A percentile compares a stretch with the other conserved stretches of the same genome.
Evolutionary conservation across 1,284 basidiomycete genomes (phyloP).

Genomic region (Malassezia restricta): DNA sequence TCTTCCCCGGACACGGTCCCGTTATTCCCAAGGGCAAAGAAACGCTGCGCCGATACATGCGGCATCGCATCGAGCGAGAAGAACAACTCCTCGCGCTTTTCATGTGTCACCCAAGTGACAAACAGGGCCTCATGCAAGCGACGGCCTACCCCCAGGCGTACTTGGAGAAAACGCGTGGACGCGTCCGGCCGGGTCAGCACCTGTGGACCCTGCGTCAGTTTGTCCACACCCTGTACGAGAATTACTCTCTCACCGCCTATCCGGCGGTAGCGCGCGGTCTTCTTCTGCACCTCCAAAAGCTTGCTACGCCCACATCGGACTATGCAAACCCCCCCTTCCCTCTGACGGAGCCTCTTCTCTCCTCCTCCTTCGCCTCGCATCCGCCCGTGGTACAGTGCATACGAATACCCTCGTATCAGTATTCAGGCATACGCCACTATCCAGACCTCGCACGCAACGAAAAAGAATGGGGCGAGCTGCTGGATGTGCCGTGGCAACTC

Average conservation of each 20-base stretch:
- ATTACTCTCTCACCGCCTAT: conserved; percentile 58
- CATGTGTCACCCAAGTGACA: conserved; percentile 34
- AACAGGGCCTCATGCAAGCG: conserved; percentile 51
- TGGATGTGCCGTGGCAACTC: conserved; percentile 9
- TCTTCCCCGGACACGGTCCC: conserved; percentile 83
- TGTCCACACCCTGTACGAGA: conserved; percentile 53
- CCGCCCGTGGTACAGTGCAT: conserved; percentile 1
- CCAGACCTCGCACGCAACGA: conserved; percentile 9
- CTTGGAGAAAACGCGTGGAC: conserved; percentile 17
- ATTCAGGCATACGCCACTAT: not conserved
- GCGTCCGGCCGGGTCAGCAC: not conserved
- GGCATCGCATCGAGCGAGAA: conserved; percentile 71
- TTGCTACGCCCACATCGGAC: conserved; percentile 38
- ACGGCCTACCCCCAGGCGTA: conserved; percentile 47
- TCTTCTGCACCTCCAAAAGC: conserved; percentile 62
- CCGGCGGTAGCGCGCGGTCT: conserved; percentile 61
- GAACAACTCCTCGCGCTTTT: conserved; percentile 61
- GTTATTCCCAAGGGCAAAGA: conserved; percentile 54
- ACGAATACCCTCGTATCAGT: conserved; percentile 6
- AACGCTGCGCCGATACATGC: conserved; percentile 61
- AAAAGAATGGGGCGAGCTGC: conserved; percentile 8
- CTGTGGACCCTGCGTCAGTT: conserved; percentile 35
- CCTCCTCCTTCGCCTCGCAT: not conserved
- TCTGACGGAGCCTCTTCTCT: not conserved
- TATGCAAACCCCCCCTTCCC: conserved; percentile 3